These are phyloP conservation scores for Diversispora epigaea DNA, from an alignment of 192 early-diverging fungal genomes.

Conservation along the genomic window DNA sequence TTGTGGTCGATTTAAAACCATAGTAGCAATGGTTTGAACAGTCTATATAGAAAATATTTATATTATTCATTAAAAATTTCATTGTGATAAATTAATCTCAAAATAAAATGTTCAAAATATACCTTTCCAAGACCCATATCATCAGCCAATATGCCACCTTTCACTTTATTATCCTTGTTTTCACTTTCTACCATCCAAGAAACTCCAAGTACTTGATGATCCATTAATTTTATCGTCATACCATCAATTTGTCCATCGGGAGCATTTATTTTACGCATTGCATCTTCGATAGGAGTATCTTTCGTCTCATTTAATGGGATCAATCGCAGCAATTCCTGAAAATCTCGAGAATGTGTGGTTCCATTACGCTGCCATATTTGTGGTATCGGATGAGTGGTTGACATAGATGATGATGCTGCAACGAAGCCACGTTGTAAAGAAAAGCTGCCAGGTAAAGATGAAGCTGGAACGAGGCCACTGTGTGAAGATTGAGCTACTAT, in stretches of 20 bases:
- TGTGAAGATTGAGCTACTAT: too few relatives aligned
- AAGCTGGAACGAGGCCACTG: too few relatives aligned
- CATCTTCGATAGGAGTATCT: not conserved
- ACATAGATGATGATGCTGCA: too few relatives aligned
- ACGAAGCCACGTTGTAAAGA: too few relatives aligned
- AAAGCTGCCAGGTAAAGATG: too few relatives aligned
- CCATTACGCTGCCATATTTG: too few relatives aligned
- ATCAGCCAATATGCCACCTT: constrained; percentile 10
- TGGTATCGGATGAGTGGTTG: too few relatives aligned
- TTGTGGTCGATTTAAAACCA: not conserved
- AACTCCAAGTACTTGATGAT: constrained; percentile 17
- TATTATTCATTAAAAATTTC: not conserved
- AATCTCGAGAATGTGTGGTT: not conserved
- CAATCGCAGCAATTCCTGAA: not conserved
- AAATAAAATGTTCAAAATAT: not conserved
- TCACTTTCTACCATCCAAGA: constrained; percentile 15
- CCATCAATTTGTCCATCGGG: not conserved
- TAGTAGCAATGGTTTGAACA: constrained; percentile 2
- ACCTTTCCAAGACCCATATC: constrained; percentile 13
- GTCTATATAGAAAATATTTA: not conserved
- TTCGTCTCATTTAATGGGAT: not conserved
- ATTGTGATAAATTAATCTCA: not conserved
- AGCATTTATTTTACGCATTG: not conserved
- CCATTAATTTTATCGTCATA: not conserved
- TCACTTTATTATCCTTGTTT: not conserved